A percentile compares a stretch with the other conserved stretches of the same genome.
Conservation (phyloP, 306 rosid genomes). For the Lathyrus sativus region DNA sequence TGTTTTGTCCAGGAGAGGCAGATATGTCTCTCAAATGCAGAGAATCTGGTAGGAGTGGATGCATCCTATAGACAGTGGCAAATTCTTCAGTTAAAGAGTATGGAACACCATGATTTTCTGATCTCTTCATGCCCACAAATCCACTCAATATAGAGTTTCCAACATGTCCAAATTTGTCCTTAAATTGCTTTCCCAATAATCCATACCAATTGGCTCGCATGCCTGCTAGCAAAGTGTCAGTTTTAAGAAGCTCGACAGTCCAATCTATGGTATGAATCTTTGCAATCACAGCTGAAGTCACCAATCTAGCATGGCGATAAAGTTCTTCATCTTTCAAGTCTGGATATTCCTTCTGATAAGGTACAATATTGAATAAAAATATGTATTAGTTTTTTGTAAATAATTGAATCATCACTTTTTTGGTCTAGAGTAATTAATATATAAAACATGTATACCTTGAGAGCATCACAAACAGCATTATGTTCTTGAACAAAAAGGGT, state of each 20-base stretch:
- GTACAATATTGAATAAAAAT: neutral
- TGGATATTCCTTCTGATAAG: constrained; percentile 40
- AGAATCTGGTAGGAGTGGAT: constrained; percentile 54
- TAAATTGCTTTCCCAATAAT: constrained; percentile 64
- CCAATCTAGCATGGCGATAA: constrained; percentile 62
- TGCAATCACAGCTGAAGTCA: constrained; percentile 69
- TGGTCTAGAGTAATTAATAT: too few species aligned
- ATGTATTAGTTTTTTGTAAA: neutral
- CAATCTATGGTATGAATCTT: constrained; percentile 72
- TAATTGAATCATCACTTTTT: too few species aligned
- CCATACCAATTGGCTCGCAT: constrained; percentile 74
- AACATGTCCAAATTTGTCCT: constrained; percentile 67
- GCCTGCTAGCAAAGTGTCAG: constrained; percentile 59
- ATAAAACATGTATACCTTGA: constrained; percentile 41
- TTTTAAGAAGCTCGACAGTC: constrained; percentile 74
- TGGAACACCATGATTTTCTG: constrained; percentile 59
- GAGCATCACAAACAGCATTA: constrained; percentile 57
- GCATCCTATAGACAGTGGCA: constrained; percentile 61
- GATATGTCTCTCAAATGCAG: constrained; percentile 47
- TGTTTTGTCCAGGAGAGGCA: constrained; percentile 46
- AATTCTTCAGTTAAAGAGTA: constrained; percentile 69
- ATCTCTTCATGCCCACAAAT: constrained; percentile 52
- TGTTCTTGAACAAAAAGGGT: constrained; percentile 61
- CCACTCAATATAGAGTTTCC: constrained; percentile 54
- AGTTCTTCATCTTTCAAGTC: constrained; percentile 49